Evolutionary conservation across 2,329 filamentous ascomycete genomes (phyloP).

Genomic region (Magnaporthales sp.): DNA sequence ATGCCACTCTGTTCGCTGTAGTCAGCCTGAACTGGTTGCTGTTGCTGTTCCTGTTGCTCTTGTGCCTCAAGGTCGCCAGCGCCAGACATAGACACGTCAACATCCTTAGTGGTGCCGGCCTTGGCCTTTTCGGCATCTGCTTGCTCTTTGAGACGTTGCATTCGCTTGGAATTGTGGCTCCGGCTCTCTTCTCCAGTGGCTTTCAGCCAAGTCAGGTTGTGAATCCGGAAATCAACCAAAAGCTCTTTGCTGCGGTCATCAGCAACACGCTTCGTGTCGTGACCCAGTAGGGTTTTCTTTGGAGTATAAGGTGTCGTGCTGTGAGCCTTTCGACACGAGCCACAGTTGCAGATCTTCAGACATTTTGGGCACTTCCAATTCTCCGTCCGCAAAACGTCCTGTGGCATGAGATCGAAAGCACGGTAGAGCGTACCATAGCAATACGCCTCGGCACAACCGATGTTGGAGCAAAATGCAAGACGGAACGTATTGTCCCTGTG

Average conservation of each 20-base stretch:
- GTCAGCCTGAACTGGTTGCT: slow-evolving; percentile 15
- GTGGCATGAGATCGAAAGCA: slow-evolving; percentile 83
- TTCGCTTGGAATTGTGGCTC: slow-evolving; percentile 46
- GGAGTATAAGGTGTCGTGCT: slow-evolving; percentile 76
- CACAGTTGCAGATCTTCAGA: slow-evolving; percentile 78
- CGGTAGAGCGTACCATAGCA: slow-evolving; percentile 92
- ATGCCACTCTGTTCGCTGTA: slow-evolving; percentile 26
- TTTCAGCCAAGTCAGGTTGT: slow-evolving; percentile 78
- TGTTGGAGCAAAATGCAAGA: slow-evolving; percentile 66
- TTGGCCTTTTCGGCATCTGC: slow-evolving; percentile 50
- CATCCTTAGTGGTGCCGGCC: slow-evolving; percentile 13
- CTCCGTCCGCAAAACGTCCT: slow-evolving; percentile 69
- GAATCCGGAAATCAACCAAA: slow-evolving; percentile 81
- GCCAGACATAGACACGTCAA: slow-evolving; percentile 14
- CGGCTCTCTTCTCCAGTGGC: slow-evolving; percentile 48
- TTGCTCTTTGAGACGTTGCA: slow-evolving; percentile 46
- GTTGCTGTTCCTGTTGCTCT: slow-evolving; percentile 17
- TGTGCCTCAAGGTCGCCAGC: slow-evolving; percentile 7
- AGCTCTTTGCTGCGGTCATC: slow-evolving; percentile 86
- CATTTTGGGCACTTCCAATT: slow-evolving; percentile 89
- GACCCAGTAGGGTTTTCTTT: slow-evolving; percentile 78
- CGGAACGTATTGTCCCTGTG: slow-evolving; percentile 77
- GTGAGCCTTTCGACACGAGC: slow-evolving; percentile 57
- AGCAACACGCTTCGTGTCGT: slow-evolving; percentile 83
- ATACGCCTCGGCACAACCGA: slow-evolving; percentile 65